phyloP scores from a whole-genome alignment of 2,329 filamentous ascomycete species.

The Diaporthe ilicicola region DNA sequence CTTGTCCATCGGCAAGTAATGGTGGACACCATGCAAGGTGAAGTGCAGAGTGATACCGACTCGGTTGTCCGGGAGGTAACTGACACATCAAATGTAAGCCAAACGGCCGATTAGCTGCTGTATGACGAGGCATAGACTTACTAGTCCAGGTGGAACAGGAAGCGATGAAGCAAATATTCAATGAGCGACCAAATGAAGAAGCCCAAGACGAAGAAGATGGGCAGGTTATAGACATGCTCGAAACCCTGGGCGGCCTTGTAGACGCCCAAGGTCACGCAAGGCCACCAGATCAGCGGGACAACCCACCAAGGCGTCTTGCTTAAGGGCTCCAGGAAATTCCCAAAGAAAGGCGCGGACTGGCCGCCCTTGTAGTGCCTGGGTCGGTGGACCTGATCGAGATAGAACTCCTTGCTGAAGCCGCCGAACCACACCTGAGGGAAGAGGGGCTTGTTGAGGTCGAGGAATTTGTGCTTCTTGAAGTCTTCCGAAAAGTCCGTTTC shows the following conservation, averaged over 20 bases:
- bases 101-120: not conserved
- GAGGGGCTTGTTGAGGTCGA: conserved; percentile 86
- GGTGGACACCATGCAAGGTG: conserved; percentile 94
- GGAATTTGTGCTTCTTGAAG: conserved; percentile 91
- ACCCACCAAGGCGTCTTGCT: conserved; percentile 96
- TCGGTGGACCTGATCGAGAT: conserved; percentile 93
- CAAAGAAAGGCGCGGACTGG: conserved; percentile 90
- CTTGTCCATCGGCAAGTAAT: conserved; percentile 99
- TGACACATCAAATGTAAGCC: conserved; percentile 45
- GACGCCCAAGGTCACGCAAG: conserved; percentile 78
- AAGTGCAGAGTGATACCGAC: conserved; percentile 90
- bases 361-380: conserved; percentile 96
- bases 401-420: conserved; percentile 94
- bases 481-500: conserved; percentile 82
- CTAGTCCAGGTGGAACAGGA: conserved; percentile 92
- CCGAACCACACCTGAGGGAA: conserved; percentile 88
- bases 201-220: conserved; percentile 74
- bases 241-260: conserved; percentile 71
- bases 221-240: conserved; percentile 54
- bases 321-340: conserved; percentile 98
- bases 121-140: conserved; percentile 56
- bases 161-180: conserved; percentile 89
- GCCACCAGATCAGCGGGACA: conserved; percentile 85
- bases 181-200: conserved; percentile 86
- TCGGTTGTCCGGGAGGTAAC: conserved; percentile 89